Base-by-base conservation (phyloP, 495 filamentous ascomycete species). In the Bombardia bombarda region DNA sequence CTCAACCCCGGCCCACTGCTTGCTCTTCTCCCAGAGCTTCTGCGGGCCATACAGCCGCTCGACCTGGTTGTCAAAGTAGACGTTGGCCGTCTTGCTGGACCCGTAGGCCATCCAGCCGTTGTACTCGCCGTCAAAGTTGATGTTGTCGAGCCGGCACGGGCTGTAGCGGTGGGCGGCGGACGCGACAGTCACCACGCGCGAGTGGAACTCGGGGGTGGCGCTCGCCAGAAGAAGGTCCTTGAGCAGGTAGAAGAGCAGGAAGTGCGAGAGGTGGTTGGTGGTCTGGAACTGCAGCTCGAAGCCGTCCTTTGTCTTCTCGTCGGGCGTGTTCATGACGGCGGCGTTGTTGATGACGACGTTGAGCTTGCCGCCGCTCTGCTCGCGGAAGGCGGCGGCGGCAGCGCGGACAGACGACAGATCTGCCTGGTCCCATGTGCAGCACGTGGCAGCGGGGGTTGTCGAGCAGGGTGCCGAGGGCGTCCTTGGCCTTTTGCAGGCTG, bases 171-270 rank as follows among this genome's bases (percentile, higher is more conserved):
- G 67, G 3, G 56, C 73, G n/a, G 58, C 37, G n/a, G 50, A 53
- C 1, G 56, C 47, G 10, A 72, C 41, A 14, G 43, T 50, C 25
- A 70, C 53, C 23, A 68, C 55, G 9, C 68, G 55, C 18, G 50
- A 57, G 8, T 55, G 51, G 51, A 63, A 55, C 9, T 39, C 45
- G 1, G 55, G 54, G 13, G 50, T 59, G 13, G 63, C 52, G 12
- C 56, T 61, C 7, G 59, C 47, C 13, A 75, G 54, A 4, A 77
- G 56, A 18, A 62, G 51, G 17, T 58, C 48, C 49, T 68, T 66
- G 38, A 78, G 60, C 3, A 71, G 65, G 7, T 69, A 42, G 57
- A 77, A 75, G 25, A 78, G 64, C 32, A 73, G 57, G 60, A 74
- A 76, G 40, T 77, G 73, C 3, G 43, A 60, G 0, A 76, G 57